Base-by-base conservation (phyloP, 345 rosid species). In the Corymbia maculata region DNA sequence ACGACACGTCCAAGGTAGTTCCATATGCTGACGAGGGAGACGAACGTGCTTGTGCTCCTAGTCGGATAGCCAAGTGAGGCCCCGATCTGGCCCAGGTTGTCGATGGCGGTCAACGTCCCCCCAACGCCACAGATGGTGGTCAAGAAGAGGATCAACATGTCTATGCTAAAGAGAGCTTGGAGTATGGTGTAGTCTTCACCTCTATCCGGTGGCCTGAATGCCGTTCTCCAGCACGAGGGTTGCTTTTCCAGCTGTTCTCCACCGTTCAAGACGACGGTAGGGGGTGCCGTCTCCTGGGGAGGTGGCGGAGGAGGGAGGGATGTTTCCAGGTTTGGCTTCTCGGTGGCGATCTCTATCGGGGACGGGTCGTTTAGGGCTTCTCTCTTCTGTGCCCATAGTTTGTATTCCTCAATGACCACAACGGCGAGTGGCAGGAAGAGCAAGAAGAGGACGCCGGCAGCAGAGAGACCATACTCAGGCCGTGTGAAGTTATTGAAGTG, bases 31-130 rank as follows among this genome's bases (percentile, higher is more conserved):
- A 95, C 95, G 1, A 94, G 92, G 13, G 97, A 95, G 5, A 95
- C 94, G 36, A 94, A 92, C 13, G 95, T 93, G 52, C 93, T 89
- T 4, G 82, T 91, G 92, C 94, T 93, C 85, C 14, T 82, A 52
- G 64, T 90, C 9, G 95, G 95, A 87, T 95, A 95, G 66, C 94
- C 93, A 2, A 93, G 90, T 11, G 98, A 93, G 3, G 85, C 7
- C 32, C 98, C 98, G 2, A 95, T 95, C 85, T 95, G 98, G 49
- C 93, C 93, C 90, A 95, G 85, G 89, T 95, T 95, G 91, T 95
- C 97, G 8, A 95, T 93, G 1, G 92, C 97, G 1, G 98, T 93
- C 55, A 95, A 87, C 4, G 95, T 93, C 2, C 96, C 95, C 3
- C 97, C 97, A 8, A 94, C 87, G 12, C 98, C 96, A 52, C 97